phyloP scores from a whole-genome alignment of 129 eudicot species.

The Erigeron canadensis region DNA sequence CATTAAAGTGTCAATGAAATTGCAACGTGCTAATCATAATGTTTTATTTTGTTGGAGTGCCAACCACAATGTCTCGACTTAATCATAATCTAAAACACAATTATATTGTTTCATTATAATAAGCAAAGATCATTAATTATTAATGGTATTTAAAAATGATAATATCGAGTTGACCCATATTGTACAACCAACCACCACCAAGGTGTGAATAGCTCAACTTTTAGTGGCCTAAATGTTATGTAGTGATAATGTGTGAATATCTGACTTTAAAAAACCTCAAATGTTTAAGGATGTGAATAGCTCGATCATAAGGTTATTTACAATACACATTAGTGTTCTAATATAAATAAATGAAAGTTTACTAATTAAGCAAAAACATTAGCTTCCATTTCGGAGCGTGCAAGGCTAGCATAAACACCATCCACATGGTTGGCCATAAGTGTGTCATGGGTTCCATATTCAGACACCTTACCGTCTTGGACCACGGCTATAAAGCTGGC shows the following conservation, averaged over 20 bases:
- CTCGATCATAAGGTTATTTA: conserved; percentile 22
- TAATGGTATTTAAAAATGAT: no score
- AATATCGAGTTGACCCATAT: no score
- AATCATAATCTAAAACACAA: not conserved
- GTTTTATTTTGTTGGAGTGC: not conserved
- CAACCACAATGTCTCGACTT: no score
- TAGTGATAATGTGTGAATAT: no score
- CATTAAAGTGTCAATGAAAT: conserved; percentile 38
- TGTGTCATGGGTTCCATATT: conserved; percentile 71
- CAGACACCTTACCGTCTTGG: conserved; percentile 59
- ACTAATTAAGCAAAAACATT: conserved; percentile 54
- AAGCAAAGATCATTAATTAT: no score
- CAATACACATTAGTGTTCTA: conserved; percentile 1
- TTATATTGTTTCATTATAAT: no score
- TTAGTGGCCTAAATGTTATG: no score
- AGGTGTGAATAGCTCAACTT: no score
- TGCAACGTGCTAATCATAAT: conserved; percentile 31
- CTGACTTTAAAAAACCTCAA: no score
- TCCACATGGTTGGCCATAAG: conserved; percentile 60
- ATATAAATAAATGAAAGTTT: not conserved
- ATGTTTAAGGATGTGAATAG: no score
- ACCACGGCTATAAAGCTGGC: conserved; percentile 70
- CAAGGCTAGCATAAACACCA: conserved; percentile 65
- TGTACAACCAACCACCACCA: no score
- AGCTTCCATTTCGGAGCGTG: conserved; percentile 77